Conservation (phyloP, 257 asterid species). For the Apocynum venetum region DNA sequence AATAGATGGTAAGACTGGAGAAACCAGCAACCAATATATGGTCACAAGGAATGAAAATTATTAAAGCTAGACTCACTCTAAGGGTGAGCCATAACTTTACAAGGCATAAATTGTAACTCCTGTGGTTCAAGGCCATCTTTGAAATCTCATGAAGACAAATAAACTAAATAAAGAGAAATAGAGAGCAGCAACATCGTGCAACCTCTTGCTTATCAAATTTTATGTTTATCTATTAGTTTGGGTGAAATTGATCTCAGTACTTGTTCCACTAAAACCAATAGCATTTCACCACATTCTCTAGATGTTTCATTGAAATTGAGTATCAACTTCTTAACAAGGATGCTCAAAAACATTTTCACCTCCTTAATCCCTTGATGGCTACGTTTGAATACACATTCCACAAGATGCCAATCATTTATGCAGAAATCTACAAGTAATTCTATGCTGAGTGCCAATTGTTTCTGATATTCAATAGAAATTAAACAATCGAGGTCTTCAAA, state of each 20-base stretch:
- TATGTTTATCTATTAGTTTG: not conserved
- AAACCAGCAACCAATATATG: conserved; percentile 14
- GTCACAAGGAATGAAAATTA: not conserved
- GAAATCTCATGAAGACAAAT: not conserved
- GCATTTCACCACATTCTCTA: not conserved
- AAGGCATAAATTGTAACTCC: not conserved
- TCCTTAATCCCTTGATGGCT: not conserved
- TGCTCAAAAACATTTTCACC: not conserved
- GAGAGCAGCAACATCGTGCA: not conserved
- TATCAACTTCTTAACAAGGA: not conserved
- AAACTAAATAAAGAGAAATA: not conserved
- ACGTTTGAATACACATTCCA: not conserved
- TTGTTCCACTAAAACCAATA: not conserved
- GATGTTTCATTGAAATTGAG: not conserved
- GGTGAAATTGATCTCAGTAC: not conserved
- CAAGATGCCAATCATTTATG: not conserved
- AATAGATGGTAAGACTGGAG: conserved; percentile 75
- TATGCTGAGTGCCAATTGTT: not conserved
- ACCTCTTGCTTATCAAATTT: not conserved
- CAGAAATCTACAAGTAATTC: not conserved
- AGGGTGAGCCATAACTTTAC: not conserved
- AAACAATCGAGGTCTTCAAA: not conserved
- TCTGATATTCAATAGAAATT: not conserved
- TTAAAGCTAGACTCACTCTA: not conserved
- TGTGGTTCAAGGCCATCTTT: not conserved